A percentile compares a stretch with the other conserved stretches of the same genome.
Evolutionary conservation across 2,329 filamentous ascomycete species (phyloP).

Genomic region (Epichloe sylvatica): DNA sequence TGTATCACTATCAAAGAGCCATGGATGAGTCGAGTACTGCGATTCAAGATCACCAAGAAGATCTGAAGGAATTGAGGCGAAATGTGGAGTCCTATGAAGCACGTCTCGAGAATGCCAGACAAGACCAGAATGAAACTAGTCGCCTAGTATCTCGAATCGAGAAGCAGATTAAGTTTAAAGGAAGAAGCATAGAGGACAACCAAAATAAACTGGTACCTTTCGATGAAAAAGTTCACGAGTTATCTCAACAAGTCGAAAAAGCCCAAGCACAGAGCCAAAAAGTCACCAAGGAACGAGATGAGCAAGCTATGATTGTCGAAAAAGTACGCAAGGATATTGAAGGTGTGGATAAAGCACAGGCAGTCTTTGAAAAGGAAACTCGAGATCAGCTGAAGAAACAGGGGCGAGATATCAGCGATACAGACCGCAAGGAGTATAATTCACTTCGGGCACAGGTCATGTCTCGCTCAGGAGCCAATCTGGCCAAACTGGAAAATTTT

Average conservation of each 20-base stretch:
- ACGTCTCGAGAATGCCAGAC: slow-evolving; percentile 66
- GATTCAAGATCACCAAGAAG: slow-evolving; percentile 87
- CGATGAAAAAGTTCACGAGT: slow-evolving; percentile 80
- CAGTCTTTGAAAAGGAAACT: slow-evolving; percentile 80
- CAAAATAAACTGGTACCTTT: slow-evolving; percentile 78
- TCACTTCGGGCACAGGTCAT: slow-evolving; percentile 72
- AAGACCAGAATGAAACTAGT: slow-evolving; percentile 64
- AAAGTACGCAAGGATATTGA: slow-evolving; percentile 69
- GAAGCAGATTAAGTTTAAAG: slow-evolving; percentile 69
- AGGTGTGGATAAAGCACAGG: slow-evolving; percentile 77
- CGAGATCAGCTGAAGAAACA: slow-evolving; percentile 72
- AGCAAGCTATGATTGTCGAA: slow-evolving; percentile 52
- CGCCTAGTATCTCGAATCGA: slow-evolving; percentile 73
- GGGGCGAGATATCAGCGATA: slow-evolving; percentile 71
- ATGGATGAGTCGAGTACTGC: slow-evolving; percentile 85
- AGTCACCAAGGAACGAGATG: slow-evolving; percentile 62
- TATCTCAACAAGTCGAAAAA: slow-evolving; percentile 53
- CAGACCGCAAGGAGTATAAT: slow-evolving; percentile 83
- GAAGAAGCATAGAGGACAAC: slow-evolving; percentile 75
- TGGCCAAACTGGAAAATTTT: slow-evolving; percentile 74
- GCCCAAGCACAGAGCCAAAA: slow-evolving; percentile 54
- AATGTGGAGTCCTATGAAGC: slow-evolving; percentile 75
- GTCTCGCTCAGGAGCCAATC: slow-evolving; percentile 65
- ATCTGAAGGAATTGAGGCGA: slow-evolving; percentile 81
- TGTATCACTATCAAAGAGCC: slow-evolving; percentile 85